Conservation (phyloP, 2,329 filamentous ascomycete genomes). For the Tolypocladium pustulatum region DNA sequence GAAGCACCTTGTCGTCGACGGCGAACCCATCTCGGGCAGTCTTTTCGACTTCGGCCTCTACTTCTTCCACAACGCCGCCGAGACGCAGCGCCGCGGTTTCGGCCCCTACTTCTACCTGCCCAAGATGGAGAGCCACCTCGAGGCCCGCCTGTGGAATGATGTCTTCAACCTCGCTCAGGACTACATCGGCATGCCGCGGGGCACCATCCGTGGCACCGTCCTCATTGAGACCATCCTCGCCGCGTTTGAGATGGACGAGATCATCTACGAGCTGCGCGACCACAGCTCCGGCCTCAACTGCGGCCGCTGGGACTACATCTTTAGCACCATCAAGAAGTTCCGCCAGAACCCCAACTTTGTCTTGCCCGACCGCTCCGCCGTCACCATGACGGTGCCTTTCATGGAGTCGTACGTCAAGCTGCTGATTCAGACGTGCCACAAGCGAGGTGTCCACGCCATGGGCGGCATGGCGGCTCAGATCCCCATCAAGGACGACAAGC, state of each 20-base stretch:
- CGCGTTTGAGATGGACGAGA: constrained; percentile 99
- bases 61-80: constrained; percentile 96
- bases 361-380: constrained; percentile 77
- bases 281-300: constrained; percentile 96
- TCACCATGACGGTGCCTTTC: constrained; percentile 98
- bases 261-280: constrained; percentile 97
- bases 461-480: constrained; percentile 98
- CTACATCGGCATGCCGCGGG: constrained; percentile 77
- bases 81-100: constrained; percentile 71
- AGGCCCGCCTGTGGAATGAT: constrained; percentile 97
- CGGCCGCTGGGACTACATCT: constrained; percentile 99
- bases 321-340: constrained; percentile 99
- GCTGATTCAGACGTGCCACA: constrained; percentile 96
- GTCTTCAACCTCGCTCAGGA: constrained; percentile 94
- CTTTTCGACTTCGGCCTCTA: constrained; percentile 98
- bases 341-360: constrained; percentile 88
- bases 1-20: constrained; percentile 94
- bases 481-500: constrained; percentile 89
- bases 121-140: constrained; percentile 96
- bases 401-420: constrained; percentile 96
- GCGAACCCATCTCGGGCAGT: constrained; percentile 82
- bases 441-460: constrained; percentile 96
- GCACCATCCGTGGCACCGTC: constrained; percentile 89
- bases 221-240: constrained; percentile 97
- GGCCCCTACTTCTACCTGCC: constrained; percentile 97